These are phyloP conservation scores for Tylopilus sp. DNA, from an alignment of 768 basidiomycete genomes.

Conservation along the genomic window DNA sequence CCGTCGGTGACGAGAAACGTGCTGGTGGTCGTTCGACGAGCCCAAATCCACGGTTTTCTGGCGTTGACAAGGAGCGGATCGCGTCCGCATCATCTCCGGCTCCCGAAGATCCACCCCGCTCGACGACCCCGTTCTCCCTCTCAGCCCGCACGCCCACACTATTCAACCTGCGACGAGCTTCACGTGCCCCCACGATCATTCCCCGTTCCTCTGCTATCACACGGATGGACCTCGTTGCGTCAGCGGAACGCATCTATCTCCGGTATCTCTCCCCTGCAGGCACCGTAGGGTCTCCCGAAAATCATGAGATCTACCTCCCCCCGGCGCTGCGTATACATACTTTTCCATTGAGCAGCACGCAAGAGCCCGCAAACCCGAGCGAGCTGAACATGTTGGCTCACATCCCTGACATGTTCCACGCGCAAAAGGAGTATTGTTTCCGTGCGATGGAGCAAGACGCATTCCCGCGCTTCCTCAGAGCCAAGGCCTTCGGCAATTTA, in stretches of 20 bases:
- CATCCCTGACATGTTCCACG: constrained; percentile 94
- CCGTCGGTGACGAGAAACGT: constrained; percentile 41
- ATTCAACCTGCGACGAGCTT: constrained; percentile 73
- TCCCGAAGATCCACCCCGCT: constrained; percentile 55
- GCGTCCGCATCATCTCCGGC: constrained; percentile 46
- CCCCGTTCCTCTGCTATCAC: constrained; percentile 88
- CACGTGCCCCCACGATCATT: constrained; percentile 91
- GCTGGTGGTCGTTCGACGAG: constrained; percentile 55
- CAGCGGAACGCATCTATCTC: constrained; percentile 94
- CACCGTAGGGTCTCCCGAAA: constrained; percentile 74
- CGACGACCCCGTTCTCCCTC: constrained; percentile 77
- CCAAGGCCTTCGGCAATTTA: constrained; percentile 97
- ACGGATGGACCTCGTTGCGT: constrained; percentile 83
- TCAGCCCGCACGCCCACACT: constrained; percentile 73
- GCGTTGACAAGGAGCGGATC: constrained; percentile 34
- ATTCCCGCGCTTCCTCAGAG: constrained; percentile 89
- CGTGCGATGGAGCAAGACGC: constrained; percentile 95
- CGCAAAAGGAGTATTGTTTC: constrained; percentile 97
- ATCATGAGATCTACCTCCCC: constrained; percentile 97
- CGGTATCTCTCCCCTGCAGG: constrained; percentile 87
- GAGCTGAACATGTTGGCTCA: constrained; percentile 81
- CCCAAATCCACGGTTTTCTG: constrained; percentile 47
- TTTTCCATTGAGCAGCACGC: constrained; percentile 78
- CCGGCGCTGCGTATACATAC: constrained; percentile 86
- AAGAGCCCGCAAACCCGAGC: constrained; percentile 63